Evolutionary conservation across 2,329 filamentous ascomycete species (phyloP).

Genomic region (Macroventuria anomochaeta): DNA sequence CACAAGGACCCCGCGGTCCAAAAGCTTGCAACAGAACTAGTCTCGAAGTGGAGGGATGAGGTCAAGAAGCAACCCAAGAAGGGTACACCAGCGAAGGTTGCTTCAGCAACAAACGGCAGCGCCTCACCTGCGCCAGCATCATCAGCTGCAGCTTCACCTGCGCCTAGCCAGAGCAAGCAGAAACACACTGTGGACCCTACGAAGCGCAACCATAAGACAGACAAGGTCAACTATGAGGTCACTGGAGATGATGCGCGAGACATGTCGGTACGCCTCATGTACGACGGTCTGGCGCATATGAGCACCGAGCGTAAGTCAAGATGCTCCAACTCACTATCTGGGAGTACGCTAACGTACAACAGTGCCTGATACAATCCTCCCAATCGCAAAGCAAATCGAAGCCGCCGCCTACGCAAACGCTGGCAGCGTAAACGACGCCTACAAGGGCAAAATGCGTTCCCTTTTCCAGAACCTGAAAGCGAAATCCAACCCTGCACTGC

Average conservation of each 20-base stretch:
- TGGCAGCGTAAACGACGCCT: slow-evolving; percentile 73
- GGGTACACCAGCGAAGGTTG: slow-evolving; percentile 31
- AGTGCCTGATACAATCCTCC: slow-evolving; percentile 70
- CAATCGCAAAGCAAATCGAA: slow-evolving; percentile 74
- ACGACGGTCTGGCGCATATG: slow-evolving; percentile 85
- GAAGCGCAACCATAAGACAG: slow-evolving; percentile 81
- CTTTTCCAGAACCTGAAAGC: slow-evolving; percentile 95
- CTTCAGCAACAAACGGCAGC: slow-evolving; percentile 31
- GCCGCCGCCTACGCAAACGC: slow-evolving; percentile 73
- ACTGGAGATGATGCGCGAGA: slow-evolving; percentile 79
- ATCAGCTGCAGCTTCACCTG: slow-evolving; percentile 53
- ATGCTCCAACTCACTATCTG: background rate
- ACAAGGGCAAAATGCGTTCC: slow-evolving; percentile 88
- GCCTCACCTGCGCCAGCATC: slow-evolving; percentile 44
- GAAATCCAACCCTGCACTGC: slow-evolving; percentile 81
- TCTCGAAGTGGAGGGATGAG: slow-evolving; percentile 84
- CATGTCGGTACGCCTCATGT: slow-evolving; percentile 87
- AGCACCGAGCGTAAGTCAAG: slow-evolving; percentile 57
- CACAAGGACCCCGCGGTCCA: slow-evolving; percentile 78
- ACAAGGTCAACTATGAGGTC: slow-evolving; percentile 77
- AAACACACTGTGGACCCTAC: slow-evolving; percentile 68
- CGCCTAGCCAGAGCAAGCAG: slow-evolving; percentile 59
- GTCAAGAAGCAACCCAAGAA: slow-evolving; percentile 63
- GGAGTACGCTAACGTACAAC: slow-evolving; percentile 20
- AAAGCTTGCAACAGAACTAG: slow-evolving; percentile 78